A percentile compares a stretch with the other conserved stretches of the same genome.
These are phyloP conservation scores for Dictyostelium intermedium DNA, from an alignment of 78 protist genomes.

Conservation along the genomic window DNA sequence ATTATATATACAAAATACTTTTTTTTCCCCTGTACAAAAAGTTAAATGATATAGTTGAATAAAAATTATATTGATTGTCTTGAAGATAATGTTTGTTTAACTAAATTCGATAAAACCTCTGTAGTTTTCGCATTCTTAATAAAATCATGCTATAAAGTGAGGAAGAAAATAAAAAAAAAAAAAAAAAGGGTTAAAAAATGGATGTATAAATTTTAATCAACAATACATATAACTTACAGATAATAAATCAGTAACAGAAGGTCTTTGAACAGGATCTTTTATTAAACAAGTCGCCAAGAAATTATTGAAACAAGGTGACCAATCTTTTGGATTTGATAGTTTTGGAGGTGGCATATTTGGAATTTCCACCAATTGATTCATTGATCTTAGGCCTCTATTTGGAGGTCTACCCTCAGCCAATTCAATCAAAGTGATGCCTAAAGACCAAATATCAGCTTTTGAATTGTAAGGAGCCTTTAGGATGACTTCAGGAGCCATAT, in stretches of 20 bases:
- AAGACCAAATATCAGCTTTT: constrained; percentile 83
- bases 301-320: constrained; percentile 84
- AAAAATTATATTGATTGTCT: not conserved
- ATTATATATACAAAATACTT: not conserved
- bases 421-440: constrained; percentile 79
- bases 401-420: constrained; percentile 87
- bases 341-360: constrained; percentile 87
- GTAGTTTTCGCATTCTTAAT: constrained; percentile 45
- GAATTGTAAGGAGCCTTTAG: constrained; percentile 64
- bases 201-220: no score
- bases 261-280: constrained; percentile 88
- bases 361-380: constrained; percentile 69
- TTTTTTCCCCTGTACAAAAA: not conserved
- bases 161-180: not conserved
- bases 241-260: constrained; percentile 80
- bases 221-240: not conserved
- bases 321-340: constrained; percentile 65
- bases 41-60: not conserved
- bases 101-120: constrained; percentile 26
- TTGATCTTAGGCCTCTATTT: constrained; percentile 56
- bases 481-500: constrained; percentile 84
- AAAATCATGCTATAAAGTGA: constrained; percentile 43
- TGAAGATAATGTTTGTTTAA: constrained; percentile 14
- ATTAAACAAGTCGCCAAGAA: constrained; percentile 85
- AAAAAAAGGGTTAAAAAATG: not conserved